Evolutionary conservation across 768 basidiomycete species (phyloP).

Genomic region (Russula ochroleuca): DNA sequence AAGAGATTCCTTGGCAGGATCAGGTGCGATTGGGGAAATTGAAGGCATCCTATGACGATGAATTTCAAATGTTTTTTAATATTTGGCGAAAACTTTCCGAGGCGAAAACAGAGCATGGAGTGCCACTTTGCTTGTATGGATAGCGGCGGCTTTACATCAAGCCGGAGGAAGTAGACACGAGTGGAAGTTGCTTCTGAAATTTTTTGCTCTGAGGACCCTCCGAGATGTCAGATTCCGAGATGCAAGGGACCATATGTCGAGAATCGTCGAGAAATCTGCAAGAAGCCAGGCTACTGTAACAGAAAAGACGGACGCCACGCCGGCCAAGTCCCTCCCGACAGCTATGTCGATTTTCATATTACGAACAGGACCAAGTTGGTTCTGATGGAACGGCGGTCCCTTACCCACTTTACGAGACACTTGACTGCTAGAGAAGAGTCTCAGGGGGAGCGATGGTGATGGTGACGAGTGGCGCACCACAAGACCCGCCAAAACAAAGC

Average conservation of each 20-base stretch:
- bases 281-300: not conserved
- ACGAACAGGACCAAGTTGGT: not conserved
- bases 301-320: not conserved
- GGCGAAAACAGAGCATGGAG: not conserved
- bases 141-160: conserved; percentile 2
- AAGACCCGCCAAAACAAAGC: not conserved
- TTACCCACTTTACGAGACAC: not conserved
- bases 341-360: not conserved
- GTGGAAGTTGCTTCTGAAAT: not conserved
- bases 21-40: not conserved
- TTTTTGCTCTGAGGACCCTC: not conserved
- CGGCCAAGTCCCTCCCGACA: not conserved
- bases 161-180: not conserved
- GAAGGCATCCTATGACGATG: not conserved
- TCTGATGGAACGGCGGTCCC: not conserved
- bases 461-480: not conserved
- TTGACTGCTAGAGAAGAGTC: not conserved
- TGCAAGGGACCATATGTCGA: conserved; percentile 8
- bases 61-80: not conserved
- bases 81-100: not conserved
- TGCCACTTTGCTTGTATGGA: not conserved
- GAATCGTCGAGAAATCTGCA: conserved; percentile 6
- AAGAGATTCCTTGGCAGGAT: not conserved
- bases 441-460: not conserved
- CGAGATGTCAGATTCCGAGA: conserved; percentile 9